Base-by-base conservation (phyloP, 176 grass and related monocot genomes). In the Aegilops sharonensis region DNA sequence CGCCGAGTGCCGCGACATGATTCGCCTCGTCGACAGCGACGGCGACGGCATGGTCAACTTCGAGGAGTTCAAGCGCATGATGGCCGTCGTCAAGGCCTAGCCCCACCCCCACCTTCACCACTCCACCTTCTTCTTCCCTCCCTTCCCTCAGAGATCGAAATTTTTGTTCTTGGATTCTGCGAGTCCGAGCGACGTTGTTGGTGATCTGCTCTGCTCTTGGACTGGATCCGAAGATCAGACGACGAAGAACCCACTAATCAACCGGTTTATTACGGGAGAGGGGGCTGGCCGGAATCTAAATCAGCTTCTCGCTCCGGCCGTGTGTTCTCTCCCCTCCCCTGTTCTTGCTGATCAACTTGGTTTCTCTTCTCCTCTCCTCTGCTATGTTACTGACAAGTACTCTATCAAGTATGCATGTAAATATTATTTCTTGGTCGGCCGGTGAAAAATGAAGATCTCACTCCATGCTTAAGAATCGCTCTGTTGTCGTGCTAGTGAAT, bases 41-140 rank as follows among this genome's bases (percentile, higher is more conserved):
- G 97, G 97, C 54, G 97, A 98, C 85, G 97, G 94, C 64, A 94
- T 91, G 90, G 93, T 98, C 45, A 87, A 61, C 87, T 98, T 98
- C 78, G 92, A 92, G 60, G 97, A 98, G 91, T 98, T 98, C 86
- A 96, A 95, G 92, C 93, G 82, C 68, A 98, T 98, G 97, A 98
- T 98, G 96, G 77, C 81, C 73, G 82, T 92, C 77, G 70, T 91
- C 78, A 91, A 85, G 89, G 81, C 82, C 30, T 91, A 81, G n/a
- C 34, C 39, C 11, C 45, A 5, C 47, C 34, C 39, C 11, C 45
- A 5, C 47, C 47, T 4, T 11, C 10, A 3, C 57, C 9, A 6
- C 5, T 17, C 62, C 35, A 30, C 27, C 27, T 27, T 24, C 24
- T 6, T 30, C 72, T 5, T 17, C 23, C 6, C 27, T 27, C 14